Base-by-base conservation (phyloP, 805 yeast genomes). In the Hanseniaspora jakobsenii region DNA sequence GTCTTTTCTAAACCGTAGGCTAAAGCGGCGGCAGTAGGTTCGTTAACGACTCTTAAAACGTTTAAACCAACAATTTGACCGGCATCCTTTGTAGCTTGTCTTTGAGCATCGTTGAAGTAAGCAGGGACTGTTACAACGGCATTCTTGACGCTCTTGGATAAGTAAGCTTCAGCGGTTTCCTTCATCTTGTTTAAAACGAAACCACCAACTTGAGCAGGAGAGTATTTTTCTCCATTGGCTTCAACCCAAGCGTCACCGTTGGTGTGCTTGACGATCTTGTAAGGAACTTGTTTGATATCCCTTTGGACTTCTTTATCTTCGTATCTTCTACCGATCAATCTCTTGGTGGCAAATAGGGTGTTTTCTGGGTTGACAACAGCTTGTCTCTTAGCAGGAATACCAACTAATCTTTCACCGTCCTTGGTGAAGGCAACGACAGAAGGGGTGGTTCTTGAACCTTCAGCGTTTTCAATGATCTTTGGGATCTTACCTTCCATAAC, bases 221-320 rank as follows among this genome's bases (percentile, higher is more conserved):
- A 86, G 72, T 86, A 87, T 51, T 70, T 67, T 64, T 81, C 75
- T 55, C 89, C 93, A 55, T 85, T 75, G 50, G 93, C 85, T 70
- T 83, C 85, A 47, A 86, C 77, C 95, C 95, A 86, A 48, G 95
- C 95, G 62, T 87, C 96, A 53, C 95, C 95, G 63, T 87, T 87
- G 52, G 71, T 64, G 73, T 85, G 93, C 71, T 84, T 79, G 58
- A 82, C 81, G 53, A 86, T 84, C 70, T 80, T 77, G 78, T 83
- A 86, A 45, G 96, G 95, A 44, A 86, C 89, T 66, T 81, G 79
- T 56, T 72, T 71, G 58, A 84, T 70, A 65, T 87, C 95, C 67
- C 81, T 78, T 68, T 85, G 94, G 50, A 87, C 95, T 68, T 86
- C 96, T 46, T 65, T 58, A 65, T 87, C 95, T 62, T 77, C 81